Evolutionary conservation across 2,329 filamentous ascomycete species (phyloP).

Genomic region (Juglanconis juglandina): DNA sequence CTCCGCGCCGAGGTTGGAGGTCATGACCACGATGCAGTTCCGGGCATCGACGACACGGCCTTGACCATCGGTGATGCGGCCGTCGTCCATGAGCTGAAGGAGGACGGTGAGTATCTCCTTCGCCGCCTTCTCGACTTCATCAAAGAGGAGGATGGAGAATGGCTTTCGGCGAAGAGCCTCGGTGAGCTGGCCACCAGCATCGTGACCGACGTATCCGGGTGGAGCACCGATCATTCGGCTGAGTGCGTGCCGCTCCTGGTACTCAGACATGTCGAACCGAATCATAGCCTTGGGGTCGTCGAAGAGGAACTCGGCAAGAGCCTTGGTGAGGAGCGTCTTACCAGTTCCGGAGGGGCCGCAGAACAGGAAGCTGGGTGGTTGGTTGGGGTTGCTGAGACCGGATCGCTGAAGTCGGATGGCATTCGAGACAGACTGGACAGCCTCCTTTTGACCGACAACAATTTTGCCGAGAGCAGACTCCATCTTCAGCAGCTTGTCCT

Average conservation of each 20-base stretch:
- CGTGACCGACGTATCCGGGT: slow-evolving; percentile 94
- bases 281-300: slow-evolving; percentile 98
- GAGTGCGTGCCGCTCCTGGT: slow-evolving; percentile 93
- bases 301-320: slow-evolving; percentile 94
- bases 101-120: slow-evolving; percentile 97
- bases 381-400: slow-evolving; percentile 90
- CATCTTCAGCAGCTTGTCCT: slow-evolving; percentile 98
- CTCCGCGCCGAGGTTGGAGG: slow-evolving; percentile 93
- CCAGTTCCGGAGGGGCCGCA: slow-evolving; percentile 97
- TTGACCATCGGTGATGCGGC: slow-evolving; percentile 96
- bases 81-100: slow-evolving; percentile 99
- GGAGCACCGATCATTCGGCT: slow-evolving; percentile 98
- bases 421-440: slow-evolving; percentile 88
- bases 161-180: slow-evolving; percentile 90
- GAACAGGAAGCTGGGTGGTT: slow-evolving; percentile 97
- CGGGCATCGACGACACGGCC: slow-evolving; percentile 89
- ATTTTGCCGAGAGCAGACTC: slow-evolving; percentile 79
- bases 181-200: slow-evolving; percentile 91
- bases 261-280: slow-evolving; percentile 99
- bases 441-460: slow-evolving; percentile 92
- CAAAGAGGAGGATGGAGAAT: slow-evolving; percentile 96
- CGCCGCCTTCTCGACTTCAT: slow-evolving; percentile 97
- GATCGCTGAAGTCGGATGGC: slow-evolving; percentile 94
- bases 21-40: slow-evolving; percentile 99
- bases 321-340: slow-evolving; percentile 96